A percentile compares a stretch with the other conserved stretches of the same genome.
These are phyloP conservation scores for Hippophae gyantsensis DNA, from an alignment of 306 rosid species.

Conservation along the genomic window DNA sequence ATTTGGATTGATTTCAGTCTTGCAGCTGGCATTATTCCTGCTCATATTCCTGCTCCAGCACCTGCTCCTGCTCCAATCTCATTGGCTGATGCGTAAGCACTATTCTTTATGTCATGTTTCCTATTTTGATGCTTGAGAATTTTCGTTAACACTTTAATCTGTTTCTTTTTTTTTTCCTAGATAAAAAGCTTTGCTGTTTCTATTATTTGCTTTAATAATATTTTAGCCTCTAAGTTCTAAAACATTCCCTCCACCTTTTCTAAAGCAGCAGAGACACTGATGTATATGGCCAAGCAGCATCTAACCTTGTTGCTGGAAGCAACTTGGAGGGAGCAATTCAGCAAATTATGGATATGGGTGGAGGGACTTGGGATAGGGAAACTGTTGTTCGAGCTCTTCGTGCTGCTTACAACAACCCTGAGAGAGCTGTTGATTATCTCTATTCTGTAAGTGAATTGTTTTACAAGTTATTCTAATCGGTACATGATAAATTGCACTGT, in stretches of 20 bases:
- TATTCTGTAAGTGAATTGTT: conserved; percentile 58
- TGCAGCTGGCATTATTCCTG: conserved; percentile 12
- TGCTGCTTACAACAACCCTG: conserved; percentile 92
- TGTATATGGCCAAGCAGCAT: conserved; percentile 74
- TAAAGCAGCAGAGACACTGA: conserved; percentile 52
- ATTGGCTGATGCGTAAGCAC: too few species aligned
- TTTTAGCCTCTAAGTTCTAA: not conserved
- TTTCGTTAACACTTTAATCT: not conserved
- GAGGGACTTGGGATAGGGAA: conserved; percentile 90
- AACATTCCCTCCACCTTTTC: conserved; percentile 1
- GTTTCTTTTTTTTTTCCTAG: not conserved
- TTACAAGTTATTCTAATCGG: not conserved
- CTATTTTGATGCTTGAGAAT: too few species aligned
- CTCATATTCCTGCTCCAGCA: conserved; percentile 12
- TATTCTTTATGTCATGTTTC: too few species aligned
- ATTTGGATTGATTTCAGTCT: conserved; percentile 31
- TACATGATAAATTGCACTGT: not conserved
- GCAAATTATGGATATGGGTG: conserved; percentile 85
- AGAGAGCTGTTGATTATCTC: conserved; percentile 85
- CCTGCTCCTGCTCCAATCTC: conserved; percentile 8
- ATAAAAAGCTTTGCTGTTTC: not conserved
- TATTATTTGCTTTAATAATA: not conserved
- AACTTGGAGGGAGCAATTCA: conserved; percentile 71
- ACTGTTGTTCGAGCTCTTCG: conserved; percentile 84
- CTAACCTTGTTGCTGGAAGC: conserved; percentile 78